Base-by-base conservation (phyloP, 2,329 filamentous ascomycete species). In the Xylariomycetidae sp. region DNA sequence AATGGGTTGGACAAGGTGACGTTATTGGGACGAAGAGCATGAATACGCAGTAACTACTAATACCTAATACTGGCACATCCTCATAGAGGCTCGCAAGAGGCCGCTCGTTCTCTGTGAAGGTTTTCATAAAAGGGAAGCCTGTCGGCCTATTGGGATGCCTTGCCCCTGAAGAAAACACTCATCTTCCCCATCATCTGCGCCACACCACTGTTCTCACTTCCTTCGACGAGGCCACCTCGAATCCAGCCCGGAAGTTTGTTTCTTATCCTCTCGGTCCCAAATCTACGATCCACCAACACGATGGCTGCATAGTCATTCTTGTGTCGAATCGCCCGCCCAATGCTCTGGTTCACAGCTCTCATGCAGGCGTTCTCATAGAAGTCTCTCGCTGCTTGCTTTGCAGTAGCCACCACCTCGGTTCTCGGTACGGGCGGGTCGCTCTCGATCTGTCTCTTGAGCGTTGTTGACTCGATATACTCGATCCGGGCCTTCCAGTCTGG, bases 301-400 rank as follows among this genome's bases (percentile, higher is more conserved):
- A 98, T 96, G 12, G 85, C 81, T 4, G 92, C 92, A 61, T 94
- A 97, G 61, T 98, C 92, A 16, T 76, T 78, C 35, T 74, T 75
- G 56, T 98, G 92, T 29, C 92, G 72, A 49, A 98, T 96, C 1
- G 88, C 92, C 38, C 92, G 72, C 1, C 92, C 92, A 47, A 98
- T 89, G 54, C 87, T 92, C 66, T 98, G 92, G 58, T 98, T 98
- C 4, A 98, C 92, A 4, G 89, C 88, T 25, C 92, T 74, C 89
- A 98, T 96, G 58, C 89, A 96, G 0, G 87, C 79, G 55, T 97
- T 97, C 57, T 96, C 88, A 54, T 94, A 94, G 53, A 87, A 94
- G 40, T 90, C 85, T 33, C 82, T 68, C 2, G 83, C 80, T 4
- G 80, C 65, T 45, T 74, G 69, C 48, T 77, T 80, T 0, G 66